Evolutionary conservation across 2,329 filamentous ascomycete genomes (phyloP), one percentile per base, ranked within the genome.

Genomic region (Cladobotryum mycophilum): DNA sequence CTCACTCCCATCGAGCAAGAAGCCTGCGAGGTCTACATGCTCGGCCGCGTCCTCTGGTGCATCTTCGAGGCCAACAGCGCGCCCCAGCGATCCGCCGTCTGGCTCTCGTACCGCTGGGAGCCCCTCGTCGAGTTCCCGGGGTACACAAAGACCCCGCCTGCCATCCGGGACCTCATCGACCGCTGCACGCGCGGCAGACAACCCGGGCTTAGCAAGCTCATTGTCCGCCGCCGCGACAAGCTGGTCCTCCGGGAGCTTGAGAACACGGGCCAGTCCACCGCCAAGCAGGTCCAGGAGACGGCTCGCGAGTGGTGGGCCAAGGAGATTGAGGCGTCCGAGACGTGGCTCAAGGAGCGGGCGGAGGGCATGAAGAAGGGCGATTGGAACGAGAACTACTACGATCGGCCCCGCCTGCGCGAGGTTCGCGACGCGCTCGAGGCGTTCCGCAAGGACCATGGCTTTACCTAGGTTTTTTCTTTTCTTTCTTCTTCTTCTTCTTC

Each of bases 41-140:
- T 84, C 14, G 80, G 79, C 5, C 72, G 80, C 37, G 70, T 81
- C 22, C 67, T 84, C 43, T 84, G 80, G 79, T 83, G 80, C 59
- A 74, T 83, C 14, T 83, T 83, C 51, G 80, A 84, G 60, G 79
- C 78, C 17, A 74, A 76, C 58, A 78, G 76, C 52, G 79, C 78
- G 2, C 79, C 80, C 2, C 77, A 83, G 57, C 71, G 71, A 53
- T 74, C 75, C 2, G 75, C 77, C 3, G 71, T 80, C 12, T 82
- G 80, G 80, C 72, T 80, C 55, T 82, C 80, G 42, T 82, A 82
- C 60, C 68, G 67, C 14, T 75, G 73, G 64, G 79, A 82, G 60
- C 75, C 79, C 2, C 67, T 74, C 14, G 65, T 79, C 12, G 77
- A 80, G 61, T 84, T 83, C 49, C 80, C 80, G 0, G 65, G 67